Percentiles rank a stretch among this genome's conserved stretches.
phyloP scores from a whole-genome alignment of 1,139 yeast genomes.

The Hyphopichia buzzinii region DNA sequence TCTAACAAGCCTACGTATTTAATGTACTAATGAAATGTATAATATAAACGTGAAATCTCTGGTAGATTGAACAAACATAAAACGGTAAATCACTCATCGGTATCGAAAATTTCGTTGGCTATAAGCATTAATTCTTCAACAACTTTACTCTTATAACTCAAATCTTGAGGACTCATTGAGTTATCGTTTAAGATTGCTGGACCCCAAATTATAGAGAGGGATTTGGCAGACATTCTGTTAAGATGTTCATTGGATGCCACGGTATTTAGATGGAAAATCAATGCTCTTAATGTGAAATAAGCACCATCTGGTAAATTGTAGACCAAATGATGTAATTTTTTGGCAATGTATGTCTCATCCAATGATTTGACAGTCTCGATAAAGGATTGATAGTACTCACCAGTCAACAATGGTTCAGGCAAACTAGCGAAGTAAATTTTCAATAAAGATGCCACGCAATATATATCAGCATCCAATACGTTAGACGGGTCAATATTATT shows the following conservation, averaged over 20 bases:
- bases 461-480: constrained; percentile 66
- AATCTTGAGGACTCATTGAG: constrained; percentile 68
- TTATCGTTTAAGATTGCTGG: constrained; percentile 75
- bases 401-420: constrained; percentile 70
- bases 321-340: constrained; percentile 81
- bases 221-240: constrained; percentile 80
- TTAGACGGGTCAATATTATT: constrained; percentile 44
- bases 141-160: constrained; percentile 76
- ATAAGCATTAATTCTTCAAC: constrained; percentile 80
- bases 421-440: constrained; percentile 65
- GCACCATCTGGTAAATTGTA: constrained; percentile 93
- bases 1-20: constrained; percentile 3
- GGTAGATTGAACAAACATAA: background rate
- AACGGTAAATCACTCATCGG: constrained; percentile 35
- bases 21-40: constrained; percentile 4
- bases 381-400: constrained; percentile 53
- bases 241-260: constrained; percentile 61
- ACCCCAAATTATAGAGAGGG: constrained; percentile 90
- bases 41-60: background rate
- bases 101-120: constrained; percentile 86
- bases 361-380: constrained; percentile 69
- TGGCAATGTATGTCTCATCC: constrained; percentile 54
- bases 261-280: constrained; percentile 79
- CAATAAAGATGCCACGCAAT: constrained; percentile 66
- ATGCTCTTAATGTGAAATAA: constrained; percentile 82